These are phyloP conservation scores for Phlebiopsis flavidoalba DNA, from an alignment of 768 basidiomycete genomes.

Conservation along the genomic window DNA sequence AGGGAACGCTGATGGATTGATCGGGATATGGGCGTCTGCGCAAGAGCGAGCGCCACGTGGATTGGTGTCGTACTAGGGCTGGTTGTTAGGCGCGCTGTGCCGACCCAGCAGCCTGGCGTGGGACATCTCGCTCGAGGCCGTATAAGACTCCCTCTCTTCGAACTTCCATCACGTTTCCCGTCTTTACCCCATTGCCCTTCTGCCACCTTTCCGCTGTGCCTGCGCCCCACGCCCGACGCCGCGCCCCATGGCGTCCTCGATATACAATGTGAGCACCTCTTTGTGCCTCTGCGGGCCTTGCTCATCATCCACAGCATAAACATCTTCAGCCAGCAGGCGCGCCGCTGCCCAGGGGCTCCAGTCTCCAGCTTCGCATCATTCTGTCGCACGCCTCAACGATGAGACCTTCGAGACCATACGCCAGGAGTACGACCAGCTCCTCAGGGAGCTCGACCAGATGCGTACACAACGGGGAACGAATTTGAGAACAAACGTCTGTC, in stretches of 20 bases:
- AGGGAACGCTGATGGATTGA: conserved; percentile 14
- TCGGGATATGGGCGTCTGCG: conserved; percentile 7
- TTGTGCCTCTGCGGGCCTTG: background rate
- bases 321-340: conserved; percentile 35
- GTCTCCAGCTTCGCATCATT: conserved; percentile 16
- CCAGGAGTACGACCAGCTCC: conserved; percentile 77
- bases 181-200: background rate
- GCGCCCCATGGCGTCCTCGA: conserved; percentile 22
- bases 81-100: background rate
- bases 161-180: conserved; percentile 6
- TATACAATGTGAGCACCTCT: conserved; percentile 24
- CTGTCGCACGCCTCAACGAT: conserved; percentile 57
- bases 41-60: conserved; percentile 7
- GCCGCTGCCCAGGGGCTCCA: conserved; percentile 30
- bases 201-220: background rate
- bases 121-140: conserved; percentile 1
- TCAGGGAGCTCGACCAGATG: conserved; percentile 59
- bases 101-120: conserved; percentile 4
- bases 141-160: conserved; percentile 4
- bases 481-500: conserved; percentile 80
- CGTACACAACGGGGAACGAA: conserved; percentile 82
- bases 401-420: conserved; percentile 77
- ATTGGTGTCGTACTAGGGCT: conserved; percentile 10
- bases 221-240: conserved; percentile 14
- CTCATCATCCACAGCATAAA: conserved; percentile 29